Percentiles rank a stretch among this genome's conserved stretches.
Conservation (phyloP, 2,329 filamentous ascomycete species). For the Fusarium hostae region DNA sequence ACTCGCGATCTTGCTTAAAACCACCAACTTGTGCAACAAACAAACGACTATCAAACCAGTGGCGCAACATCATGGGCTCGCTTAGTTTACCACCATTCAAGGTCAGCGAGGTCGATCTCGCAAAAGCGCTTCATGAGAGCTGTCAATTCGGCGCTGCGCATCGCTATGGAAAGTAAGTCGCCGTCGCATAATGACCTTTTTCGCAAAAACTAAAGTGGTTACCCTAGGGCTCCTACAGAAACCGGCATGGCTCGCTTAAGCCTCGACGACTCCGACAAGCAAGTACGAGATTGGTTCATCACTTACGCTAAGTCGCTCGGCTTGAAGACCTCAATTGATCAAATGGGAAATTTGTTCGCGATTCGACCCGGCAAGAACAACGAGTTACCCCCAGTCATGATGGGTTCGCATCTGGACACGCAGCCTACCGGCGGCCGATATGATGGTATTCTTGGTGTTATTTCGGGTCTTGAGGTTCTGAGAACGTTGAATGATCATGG, state of each 20-base stretch:
- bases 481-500: background rate
- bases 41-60: no score
- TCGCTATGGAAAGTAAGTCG: constrained; percentile 4
- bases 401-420: constrained; percentile 6
- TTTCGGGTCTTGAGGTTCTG: background rate
- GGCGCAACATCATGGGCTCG: background rate
- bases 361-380: background rate
- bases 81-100: background rate
- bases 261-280: constrained; percentile 9
- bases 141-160: constrained; percentile 12
- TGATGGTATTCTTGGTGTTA: constrained; percentile 6
- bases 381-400: background rate
- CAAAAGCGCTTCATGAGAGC: constrained; percentile 1
- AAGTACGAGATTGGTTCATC: constrained; percentile 16
- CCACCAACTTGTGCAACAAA: no score
- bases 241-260: constrained; percentile 6
- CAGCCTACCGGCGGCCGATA: constrained; percentile 1
- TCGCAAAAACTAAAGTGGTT: fast-evolving
- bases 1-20: fast-evolving
- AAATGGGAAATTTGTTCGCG: constrained; percentile 7
- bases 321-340: background rate
- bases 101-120: background rate
- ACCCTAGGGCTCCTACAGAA: background rate
- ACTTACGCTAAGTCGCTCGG: background rate
- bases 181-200: fast-evolving